Evolutionary conservation across 139 green algal genomes (phyloP).

Genomic region (Pseudopediastrum boryanum): DNA sequence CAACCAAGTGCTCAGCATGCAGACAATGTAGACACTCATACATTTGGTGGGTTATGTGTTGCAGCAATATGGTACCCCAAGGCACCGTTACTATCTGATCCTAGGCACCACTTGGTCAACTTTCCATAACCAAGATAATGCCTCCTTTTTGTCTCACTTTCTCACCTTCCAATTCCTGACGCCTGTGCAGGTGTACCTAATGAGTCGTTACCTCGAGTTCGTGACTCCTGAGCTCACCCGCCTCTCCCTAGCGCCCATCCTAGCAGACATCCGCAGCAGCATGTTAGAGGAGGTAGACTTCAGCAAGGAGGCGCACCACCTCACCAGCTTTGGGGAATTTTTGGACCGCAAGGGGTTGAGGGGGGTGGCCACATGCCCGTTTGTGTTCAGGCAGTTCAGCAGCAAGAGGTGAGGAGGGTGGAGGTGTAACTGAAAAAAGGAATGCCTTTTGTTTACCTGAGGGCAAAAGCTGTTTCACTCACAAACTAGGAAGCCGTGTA

Average conservation of each 20-base stretch:
- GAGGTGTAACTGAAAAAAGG: too few species aligned
- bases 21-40: too few species aligned
- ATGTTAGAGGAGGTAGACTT: conserved; percentile 97
- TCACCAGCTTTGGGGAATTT: conserved; percentile 81
- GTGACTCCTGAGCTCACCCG: conserved; percentile 82
- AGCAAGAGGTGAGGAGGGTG: conserved; percentile 71
- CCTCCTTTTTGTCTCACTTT: too few species aligned
- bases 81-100: too few species aligned
- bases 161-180: not conserved
- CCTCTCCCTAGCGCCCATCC: conserved; percentile 70
- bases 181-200: conserved; percentile 25
- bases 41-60: too few species aligned
- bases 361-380: conserved; percentile 77
- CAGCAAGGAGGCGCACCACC: conserved; percentile 80
- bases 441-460: too few species aligned
- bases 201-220: conserved; percentile 78
- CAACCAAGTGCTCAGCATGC: too few species aligned
- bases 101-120: too few species aligned
- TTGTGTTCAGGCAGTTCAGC: conserved; percentile 78
- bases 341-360: conserved; percentile 70
- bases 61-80: too few species aligned
- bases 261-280: conserved; percentile 72
- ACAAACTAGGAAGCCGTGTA: too few species aligned
- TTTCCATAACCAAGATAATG: too few species aligned
- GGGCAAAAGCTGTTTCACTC: too few species aligned